Evolutionary conservation across 2,329 filamentous ascomycete genomes (phyloP), one percentile per base, ranked within the genome.

Genomic region (Talaromyces amestolkiae): DNA sequence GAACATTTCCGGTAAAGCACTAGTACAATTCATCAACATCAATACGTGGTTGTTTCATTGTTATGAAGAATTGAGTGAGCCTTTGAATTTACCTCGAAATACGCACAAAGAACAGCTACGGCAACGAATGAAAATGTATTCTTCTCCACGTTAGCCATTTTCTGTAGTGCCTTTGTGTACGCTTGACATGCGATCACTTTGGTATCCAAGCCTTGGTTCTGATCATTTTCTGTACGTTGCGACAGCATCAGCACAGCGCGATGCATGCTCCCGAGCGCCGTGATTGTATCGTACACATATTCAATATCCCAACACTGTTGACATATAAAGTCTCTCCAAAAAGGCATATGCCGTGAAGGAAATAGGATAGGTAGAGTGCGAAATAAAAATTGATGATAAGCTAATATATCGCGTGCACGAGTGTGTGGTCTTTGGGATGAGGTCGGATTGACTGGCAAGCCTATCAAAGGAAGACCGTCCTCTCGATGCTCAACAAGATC

Each of bases 291-390:
- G 53, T 66, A 71, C n/a, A 69, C 45, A 62, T 65, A 71, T 59
- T 71, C 70, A 15, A 39, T 37, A 33, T 71, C 70, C 69, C 68
- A 71, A 8, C 67, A 68, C 53, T 66, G 67, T 56, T 71, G 51
- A 45, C 70, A 71, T 3, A 71, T 3, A 43, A 58, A 67, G 22
- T 71, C 70, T 63, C 66, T 60, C 70, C 70, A 70, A 58, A 69
- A 70, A 35, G 43, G 19, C 31, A 69, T 35, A 33, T 64, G 61
- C 31, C 68, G 56, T 1, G 64, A 43, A 19, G 68, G 66, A 45
- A 71, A 71, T 3, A 70, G 49, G 13, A 67, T 64, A 11, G 63
- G 62, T 33, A 69, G 47, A 3, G 70, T 70, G 24, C 69, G 53
- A 63, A 65, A 71, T 4, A 71, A 37, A 35, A 66, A 70, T 39